Base-by-base conservation (phyloP, 2,329 filamentous ascomycete genomes). In the Fusarium hainanense region DNA sequence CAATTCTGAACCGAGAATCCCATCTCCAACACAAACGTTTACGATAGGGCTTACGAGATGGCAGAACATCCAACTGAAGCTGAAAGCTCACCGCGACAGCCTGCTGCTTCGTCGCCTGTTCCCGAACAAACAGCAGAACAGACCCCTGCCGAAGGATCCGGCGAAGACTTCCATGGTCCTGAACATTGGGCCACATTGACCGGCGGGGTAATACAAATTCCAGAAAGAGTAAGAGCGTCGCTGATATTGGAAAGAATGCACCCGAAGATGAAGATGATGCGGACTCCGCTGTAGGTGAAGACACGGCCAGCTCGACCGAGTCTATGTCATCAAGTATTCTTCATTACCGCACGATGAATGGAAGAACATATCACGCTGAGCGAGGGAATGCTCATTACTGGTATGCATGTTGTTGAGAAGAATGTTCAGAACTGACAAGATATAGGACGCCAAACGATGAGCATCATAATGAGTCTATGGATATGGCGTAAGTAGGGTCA, bases 291-390 rank as follows among this genome's bases (percentile, higher is more conserved):
- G 27, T 73, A 4, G 68, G 71, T 0, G 62, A 55, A 2, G 70
- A 73, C 7, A 43, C 7, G 4, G 66, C 49, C 2, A 74, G 64
- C 32, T 75, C 73, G 2, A 75, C 73, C 1, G 60, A 62, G n/a
- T 74, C 73, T 4, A 69, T 75, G 20, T 61, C 71, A 7, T 70
- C 69, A 1, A 74, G 67, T 13, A 73, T 74, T 3, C 69, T 74
- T 2, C 65, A 62, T 2, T 74, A 73, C n/a, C 57, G 72, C 2
- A 69, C 63, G 4, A 72, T 74, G 2, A 56, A 74, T 2, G 72
- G 72, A 4, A 59, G 71, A 12, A 73, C 72, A 2, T 74, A 73
- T 18, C 72, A 74, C n/a, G 58, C 68, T 7, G 69, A 73, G 30
- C 34, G 62, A 34, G 68, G 69, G 16, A 64, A 59, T 23, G 56